A percentile compares a stretch with the other conserved stretches of the same genome.
These are phyloP conservation scores for Xerocomellus amylosporus DNA, from an alignment of 768 basidiomycete species.

Conservation along the genomic window DNA sequence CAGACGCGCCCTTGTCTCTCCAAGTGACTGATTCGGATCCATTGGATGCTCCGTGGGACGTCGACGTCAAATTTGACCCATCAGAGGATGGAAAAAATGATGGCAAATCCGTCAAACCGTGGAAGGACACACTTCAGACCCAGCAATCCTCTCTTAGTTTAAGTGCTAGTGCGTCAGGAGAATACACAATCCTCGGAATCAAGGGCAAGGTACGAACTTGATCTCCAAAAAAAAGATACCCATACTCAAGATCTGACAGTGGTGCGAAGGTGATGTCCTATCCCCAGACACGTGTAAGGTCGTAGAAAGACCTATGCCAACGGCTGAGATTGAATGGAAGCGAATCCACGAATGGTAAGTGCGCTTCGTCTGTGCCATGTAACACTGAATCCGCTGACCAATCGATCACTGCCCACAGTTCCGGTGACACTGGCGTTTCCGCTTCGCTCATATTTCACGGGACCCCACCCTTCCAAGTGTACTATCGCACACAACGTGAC, in stretches of 20 bases:
- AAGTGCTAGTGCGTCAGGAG: conserved; percentile 62
- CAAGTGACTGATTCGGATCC: conserved; percentile 51
- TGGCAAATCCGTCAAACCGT: conserved; percentile 49
- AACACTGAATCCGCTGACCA: conserved; percentile 5
- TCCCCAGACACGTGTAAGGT: conserved; percentile 81
- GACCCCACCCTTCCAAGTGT: conserved; percentile 83
- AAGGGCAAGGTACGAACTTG: conserved; percentile 54
- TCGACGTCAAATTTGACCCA: conserved; percentile 63
- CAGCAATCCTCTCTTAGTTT: conserved; percentile 46
- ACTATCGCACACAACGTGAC: conserved; percentile 73
- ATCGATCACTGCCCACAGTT: conserved; percentile 46
- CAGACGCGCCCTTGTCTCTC: conserved; percentile 57
- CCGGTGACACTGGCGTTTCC: conserved; percentile 88
- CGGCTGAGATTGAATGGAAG: conserved; percentile 84
- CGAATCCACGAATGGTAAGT: conserved; percentile 84
- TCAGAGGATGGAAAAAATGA: conserved; percentile 36
- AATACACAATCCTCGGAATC: conserved; percentile 69
- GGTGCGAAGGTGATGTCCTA: conserved; percentile 79
- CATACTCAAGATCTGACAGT: conserved; percentile 33
- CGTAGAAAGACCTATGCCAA: conserved; percentile 70
- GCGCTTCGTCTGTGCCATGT: neutral
- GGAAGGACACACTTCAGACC: conserved; percentile 61
- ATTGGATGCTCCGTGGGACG: conserved; percentile 68
- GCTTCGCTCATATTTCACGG: conserved; percentile 85
- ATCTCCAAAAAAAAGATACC: neutral